Conservation (phyloP, 164 flowering plant species). For the Vitis amurensis region DNA sequence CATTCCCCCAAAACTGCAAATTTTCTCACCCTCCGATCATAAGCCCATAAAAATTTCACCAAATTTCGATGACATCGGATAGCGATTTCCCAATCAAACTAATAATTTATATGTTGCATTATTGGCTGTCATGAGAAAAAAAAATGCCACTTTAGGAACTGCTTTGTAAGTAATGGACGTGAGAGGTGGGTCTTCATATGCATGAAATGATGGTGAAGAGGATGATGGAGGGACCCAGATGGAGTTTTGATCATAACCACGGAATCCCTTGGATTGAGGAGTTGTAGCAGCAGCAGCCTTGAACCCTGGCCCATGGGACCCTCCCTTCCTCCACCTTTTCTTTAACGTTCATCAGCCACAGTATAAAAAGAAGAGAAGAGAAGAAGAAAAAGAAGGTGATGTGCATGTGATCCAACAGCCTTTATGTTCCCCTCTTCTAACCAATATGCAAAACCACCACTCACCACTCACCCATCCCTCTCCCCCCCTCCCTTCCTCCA, state of each 20-base stretch:
- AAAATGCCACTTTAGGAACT: constrained; percentile 11
- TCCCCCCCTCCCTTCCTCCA: neutral
- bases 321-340: constrained; percentile 14
- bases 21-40: constrained; percentile 10
- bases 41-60: neutral
- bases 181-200: constrained; percentile 40
- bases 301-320: constrained; percentile 21
- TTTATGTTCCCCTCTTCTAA: constrained; percentile 60
- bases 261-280: constrained; percentile 63
- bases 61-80: constrained; percentile 16
- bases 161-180: constrained; percentile 28
- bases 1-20: constrained; percentile 8
- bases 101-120: constrained; percentile 11
- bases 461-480: neutral
- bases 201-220: constrained; percentile 46
- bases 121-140: constrained; percentile 17
- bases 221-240: constrained; percentile 46
- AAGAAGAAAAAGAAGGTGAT: constrained; percentile 51
- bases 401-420: constrained; percentile 89
- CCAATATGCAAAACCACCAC: constrained; percentile 14
- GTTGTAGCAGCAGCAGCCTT: constrained; percentile 32
- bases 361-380: constrained; percentile 61
- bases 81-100: neutral
- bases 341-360: constrained; percentile 35
- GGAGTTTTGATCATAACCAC: constrained; percentile 23